Conservation (phyloP, 805 yeast genomes). For the Yarrowia sp. region DNA sequence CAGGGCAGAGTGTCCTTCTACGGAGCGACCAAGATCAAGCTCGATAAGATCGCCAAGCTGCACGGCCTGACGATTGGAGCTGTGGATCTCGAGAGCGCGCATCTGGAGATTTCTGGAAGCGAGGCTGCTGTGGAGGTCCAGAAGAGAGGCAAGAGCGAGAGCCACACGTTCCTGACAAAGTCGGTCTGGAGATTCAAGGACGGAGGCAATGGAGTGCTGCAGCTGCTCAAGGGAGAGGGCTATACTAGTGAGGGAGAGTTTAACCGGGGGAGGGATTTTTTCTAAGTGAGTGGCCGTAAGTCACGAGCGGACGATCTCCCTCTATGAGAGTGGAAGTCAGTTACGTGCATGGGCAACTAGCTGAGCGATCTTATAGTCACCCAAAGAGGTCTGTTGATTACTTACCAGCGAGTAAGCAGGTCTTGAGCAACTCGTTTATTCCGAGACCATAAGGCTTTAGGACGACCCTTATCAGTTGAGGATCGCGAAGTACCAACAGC, state of each 20-base stretch:
- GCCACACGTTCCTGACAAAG: background rate
- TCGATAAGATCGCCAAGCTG: conserved; percentile 1
- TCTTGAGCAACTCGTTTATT: too few species aligned
- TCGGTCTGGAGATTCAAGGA: conserved; percentile 17
- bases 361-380: too few species aligned
- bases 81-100: background rate
- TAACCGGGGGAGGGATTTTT: background rate
- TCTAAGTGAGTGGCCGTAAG: background rate
- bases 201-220: background rate
- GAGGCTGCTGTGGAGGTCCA: background rate
- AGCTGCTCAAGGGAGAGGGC: conserved; percentile 6
- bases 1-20: background rate
- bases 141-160: background rate
- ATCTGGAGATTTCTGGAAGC: conserved; percentile 11
- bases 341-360: too few species aligned
- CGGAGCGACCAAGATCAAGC: background rate
- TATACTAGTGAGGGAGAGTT: conserved; percentile 5
- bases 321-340: too few species aligned
- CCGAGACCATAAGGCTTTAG: too few species aligned
- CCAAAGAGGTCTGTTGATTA: too few species aligned
- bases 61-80: background rate
- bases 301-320: too few species aligned
- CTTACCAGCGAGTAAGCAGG: too few species aligned
- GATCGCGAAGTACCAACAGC: too few species aligned
- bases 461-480: too few species aligned